Conservation (phyloP, 495 filamentous ascomycete genomes). For the Xylaria venustula region DNA sequence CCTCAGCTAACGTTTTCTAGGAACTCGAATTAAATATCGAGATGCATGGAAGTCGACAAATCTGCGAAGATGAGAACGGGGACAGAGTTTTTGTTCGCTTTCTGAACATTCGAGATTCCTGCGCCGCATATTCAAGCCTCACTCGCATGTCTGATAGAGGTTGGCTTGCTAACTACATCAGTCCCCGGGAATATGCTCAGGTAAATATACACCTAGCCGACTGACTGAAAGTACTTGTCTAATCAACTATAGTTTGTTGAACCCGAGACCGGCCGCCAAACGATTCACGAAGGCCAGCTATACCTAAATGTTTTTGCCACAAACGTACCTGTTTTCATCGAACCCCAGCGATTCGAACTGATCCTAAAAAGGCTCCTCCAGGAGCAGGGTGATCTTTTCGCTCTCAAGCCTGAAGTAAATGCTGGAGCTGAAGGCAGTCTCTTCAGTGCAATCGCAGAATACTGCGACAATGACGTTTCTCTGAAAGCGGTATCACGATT, state of each 20-base stretch:
- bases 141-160: constrained; percentile 37
- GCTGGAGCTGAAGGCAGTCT: constrained; percentile 30
- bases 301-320: constrained; percentile 39
- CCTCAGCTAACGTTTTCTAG: constrained; percentile 18
- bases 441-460: constrained; percentile 52
- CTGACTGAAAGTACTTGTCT: neutral
- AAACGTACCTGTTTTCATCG: constrained; percentile 19
- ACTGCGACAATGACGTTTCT: constrained; percentile 47
- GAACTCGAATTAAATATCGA: constrained; percentile 29
- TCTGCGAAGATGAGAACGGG: constrained; percentile 18
- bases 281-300: constrained; percentile 52
- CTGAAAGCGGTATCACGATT: constrained; percentile 35
- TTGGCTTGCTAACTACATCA: constrained; percentile 52
- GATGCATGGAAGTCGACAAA: constrained; percentile 29
- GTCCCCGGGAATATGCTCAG: constrained; percentile 39
- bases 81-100: constrained; percentile 54
- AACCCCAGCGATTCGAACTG: constrained; percentile 35
- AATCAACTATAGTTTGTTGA: constrained; percentile 18
- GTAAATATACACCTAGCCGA: constrained; percentile 18
- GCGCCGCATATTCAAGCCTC: constrained; percentile 44
- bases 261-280: constrained; percentile 22
- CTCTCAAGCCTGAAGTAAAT: constrained; percentile 40
- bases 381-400: constrained; percentile 54
- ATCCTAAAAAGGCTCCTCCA: constrained; percentile 48
- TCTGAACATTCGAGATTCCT: constrained; percentile 57